These are phyloP conservation scores for Globisporangium emineosum DNA, from an alignment of 352 stramenopile genomes.

Conservation along the genomic window DNA sequence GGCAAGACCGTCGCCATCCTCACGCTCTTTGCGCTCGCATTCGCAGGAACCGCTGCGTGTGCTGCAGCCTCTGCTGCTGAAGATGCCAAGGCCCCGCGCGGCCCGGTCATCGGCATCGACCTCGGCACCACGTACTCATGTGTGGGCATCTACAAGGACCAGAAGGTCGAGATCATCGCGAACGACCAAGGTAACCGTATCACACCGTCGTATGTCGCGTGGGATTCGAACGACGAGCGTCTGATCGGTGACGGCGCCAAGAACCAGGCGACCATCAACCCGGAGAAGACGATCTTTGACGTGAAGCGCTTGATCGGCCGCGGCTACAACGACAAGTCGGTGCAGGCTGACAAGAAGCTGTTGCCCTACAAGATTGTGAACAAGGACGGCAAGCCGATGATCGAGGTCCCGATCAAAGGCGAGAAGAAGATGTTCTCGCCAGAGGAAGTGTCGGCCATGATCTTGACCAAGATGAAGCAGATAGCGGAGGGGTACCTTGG, in stretches of 20 bases:
- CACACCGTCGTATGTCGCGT: slow-evolving; percentile 98
- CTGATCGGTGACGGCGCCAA: slow-evolving; percentile 99
- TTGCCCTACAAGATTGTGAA: slow-evolving; percentile 97
- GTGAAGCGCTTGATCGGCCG: slow-evolving; percentile 99
- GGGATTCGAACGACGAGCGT: slow-evolving; percentile 93
- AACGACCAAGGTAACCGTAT: slow-evolving; percentile 98
- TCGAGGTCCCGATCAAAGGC: slow-evolving; percentile 27
- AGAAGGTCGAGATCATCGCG: slow-evolving; percentile 95
- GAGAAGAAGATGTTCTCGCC: slow-evolving; percentile 67
- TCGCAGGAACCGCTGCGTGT: slow-evolving; percentile 28
- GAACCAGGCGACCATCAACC: slow-evolving; percentile 99
- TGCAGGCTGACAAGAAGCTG: slow-evolving; percentile 98
- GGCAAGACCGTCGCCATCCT: no score
- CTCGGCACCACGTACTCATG: slow-evolving; percentile 93
- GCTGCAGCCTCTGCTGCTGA: no score
- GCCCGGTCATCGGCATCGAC: slow-evolving; percentile 82
- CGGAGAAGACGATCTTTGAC: slow-evolving; percentile 99
- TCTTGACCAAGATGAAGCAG: slow-evolving; percentile 74
- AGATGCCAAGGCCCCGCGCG: slow-evolving; percentile 59
- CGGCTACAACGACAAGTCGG: slow-evolving; percentile 95
- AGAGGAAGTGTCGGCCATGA: slow-evolving; percentile 79
- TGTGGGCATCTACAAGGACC: slow-evolving; percentile 92
- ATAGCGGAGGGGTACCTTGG: slow-evolving; percentile 62
- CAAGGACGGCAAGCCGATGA: slow-evolving; percentile 71
- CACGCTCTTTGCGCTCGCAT: slow-evolving; percentile 36